Evolutionary conservation across 192 early-diverging fungal genomes (phyloP).

Genomic region (Dissophora globulifera): DNA sequence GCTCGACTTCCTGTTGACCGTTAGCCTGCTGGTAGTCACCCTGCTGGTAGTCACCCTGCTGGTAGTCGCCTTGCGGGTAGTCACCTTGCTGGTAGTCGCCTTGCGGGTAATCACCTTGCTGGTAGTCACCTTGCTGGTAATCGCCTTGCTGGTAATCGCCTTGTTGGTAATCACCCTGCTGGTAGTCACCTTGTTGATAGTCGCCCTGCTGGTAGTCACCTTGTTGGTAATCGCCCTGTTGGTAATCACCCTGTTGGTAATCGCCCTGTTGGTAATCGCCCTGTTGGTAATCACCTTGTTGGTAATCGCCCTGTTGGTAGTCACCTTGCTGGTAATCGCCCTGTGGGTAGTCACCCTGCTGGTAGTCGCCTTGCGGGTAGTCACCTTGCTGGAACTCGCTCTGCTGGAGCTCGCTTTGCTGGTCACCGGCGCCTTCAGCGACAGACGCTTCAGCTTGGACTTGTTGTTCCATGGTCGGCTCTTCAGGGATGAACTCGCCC

Average conservation of each 20-base stretch:
- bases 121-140: conserved; percentile 25
- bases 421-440: no score
- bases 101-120: conserved; percentile 18
- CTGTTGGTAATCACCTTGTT: conserved; percentile 17
- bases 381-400: conserved; percentile 18
- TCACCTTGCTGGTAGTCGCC: conserved; percentile 34
- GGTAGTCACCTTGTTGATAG: conserved; percentile 31
- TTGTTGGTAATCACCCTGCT: conserved; percentile 17
- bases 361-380: conserved; percentile 16
- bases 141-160: conserved; percentile 19
- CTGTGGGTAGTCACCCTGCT: conserved; percentile 20
- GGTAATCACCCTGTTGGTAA: conserved; percentile 33
- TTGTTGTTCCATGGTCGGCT: no score
- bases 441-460: no score
- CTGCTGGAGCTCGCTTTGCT: conserved; percentile 28
- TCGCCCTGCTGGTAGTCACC: conserved; percentile 34
- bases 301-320: conserved; percentile 28
- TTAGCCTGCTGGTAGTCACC: conserved; percentile 2
- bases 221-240: conserved; percentile 35
- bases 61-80: conserved; percentile 5
- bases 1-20: conserved; percentile 19
- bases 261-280: conserved; percentile 11
- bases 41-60: conserved; percentile 8
- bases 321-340: conserved; percentile 22
- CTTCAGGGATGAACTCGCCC: no score